Conservation (phyloP, 2,329 filamentous ascomycete genomes). For the Neonectria sp. region DNA sequence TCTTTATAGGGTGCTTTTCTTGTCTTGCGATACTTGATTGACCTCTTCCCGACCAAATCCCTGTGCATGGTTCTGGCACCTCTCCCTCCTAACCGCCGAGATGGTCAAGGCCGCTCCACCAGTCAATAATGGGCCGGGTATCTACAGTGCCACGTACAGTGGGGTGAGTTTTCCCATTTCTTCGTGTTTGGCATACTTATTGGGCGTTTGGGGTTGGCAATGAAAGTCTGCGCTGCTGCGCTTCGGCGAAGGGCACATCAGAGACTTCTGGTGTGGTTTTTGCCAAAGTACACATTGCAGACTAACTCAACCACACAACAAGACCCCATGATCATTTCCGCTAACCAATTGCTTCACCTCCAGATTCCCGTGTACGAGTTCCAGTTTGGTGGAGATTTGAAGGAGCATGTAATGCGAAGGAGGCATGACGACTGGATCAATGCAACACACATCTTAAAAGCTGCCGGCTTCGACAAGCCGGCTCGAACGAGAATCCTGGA, state of each 20-base stretch:
- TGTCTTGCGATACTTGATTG: constrained; percentile 9
- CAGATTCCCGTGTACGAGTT: constrained; percentile 97
- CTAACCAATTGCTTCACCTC: constrained; percentile 30
- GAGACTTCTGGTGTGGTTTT: constrained; percentile 20
- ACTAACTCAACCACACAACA: constrained; percentile 13
- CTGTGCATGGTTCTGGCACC: constrained; percentile 41
- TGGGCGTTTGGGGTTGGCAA: neutral
- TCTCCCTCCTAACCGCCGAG: constrained; percentile 45
- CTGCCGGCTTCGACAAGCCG: constrained; percentile 97
- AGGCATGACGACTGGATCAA: constrained; percentile 98
- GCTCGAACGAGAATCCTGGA: constrained; percentile 95
- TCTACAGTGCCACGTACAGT: constrained; percentile 80
- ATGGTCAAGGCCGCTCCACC: constrained; percentile 64
- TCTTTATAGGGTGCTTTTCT: constrained; percentile 9
- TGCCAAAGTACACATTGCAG: constrained; percentile 3
- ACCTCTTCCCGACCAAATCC: constrained; percentile 16
- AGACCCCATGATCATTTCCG: neutral
- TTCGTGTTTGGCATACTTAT: neutral
- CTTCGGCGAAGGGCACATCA: neutral
- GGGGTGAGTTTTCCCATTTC: constrained; percentile 65
- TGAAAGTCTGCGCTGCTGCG: neutral
- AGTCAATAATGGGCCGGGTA: constrained; percentile 59
- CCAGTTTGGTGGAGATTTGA: constrained; percentile 83
- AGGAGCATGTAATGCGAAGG: constrained; percentile 95
- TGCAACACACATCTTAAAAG: constrained; percentile 98